Evolutionary conservation across 805 yeast species (phyloP).

Genomic region (Ogataea neopini): DNA sequence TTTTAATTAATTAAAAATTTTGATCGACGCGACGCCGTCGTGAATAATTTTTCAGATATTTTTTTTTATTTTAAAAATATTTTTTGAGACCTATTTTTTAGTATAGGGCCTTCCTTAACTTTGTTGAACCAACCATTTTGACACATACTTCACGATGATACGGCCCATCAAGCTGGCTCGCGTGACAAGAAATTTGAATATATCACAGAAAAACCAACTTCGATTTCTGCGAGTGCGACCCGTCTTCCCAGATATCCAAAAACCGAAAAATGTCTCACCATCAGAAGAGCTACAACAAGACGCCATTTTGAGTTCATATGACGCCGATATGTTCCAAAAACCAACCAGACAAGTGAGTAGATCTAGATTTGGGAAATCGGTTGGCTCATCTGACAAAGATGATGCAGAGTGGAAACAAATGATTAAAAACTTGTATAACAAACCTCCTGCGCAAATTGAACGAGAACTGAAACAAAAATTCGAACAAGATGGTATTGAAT

Average conservation of each 20-base stretch:
- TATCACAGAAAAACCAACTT: not conserved
- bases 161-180: not conserved
- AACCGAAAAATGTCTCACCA: not conserved
- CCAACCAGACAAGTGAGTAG: not conserved
- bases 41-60: not conserved
- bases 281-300: not conserved
- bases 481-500: constrained; percentile 29
- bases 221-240: constrained; percentile 5
- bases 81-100: not conserved
- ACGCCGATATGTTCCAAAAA: not conserved
- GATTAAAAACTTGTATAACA: constrained; percentile 9
- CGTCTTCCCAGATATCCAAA: not conserved
- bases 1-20: constrained; percentile 13
- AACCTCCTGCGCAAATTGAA: constrained; percentile 31
- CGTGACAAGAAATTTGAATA: not conserved
- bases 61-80: not conserved
- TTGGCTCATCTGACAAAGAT: not conserved
- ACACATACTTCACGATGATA: not conserved
- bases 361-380: constrained; percentile 1
- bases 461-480: constrained; percentile 28
- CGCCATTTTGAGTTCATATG: not conserved
- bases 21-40: not conserved
- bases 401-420: constrained; percentile 2
- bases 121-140: not conserved
- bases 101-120: not conserved